These are phyloP conservation scores for Hippophae rhamnoides DNA, from an alignment of 306 rosid genomes.

Conservation along the genomic window DNA sequence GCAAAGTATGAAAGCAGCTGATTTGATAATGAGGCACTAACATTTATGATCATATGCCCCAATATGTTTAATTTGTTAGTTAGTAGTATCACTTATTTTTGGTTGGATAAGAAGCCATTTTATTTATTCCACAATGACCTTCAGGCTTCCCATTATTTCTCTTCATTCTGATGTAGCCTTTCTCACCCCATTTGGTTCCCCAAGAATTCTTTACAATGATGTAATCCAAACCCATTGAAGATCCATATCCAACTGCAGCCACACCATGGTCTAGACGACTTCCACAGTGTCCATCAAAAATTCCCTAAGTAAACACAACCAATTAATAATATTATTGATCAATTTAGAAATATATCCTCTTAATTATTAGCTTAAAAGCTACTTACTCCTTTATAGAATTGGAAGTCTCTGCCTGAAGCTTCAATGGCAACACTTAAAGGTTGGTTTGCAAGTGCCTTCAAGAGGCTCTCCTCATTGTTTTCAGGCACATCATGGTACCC, in stretches of 20 bases:
- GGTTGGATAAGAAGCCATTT: slow-evolving; percentile 68
- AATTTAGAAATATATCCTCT: too few species aligned
- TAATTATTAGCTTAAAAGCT: too few species aligned
- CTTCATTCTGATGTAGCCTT: slow-evolving; percentile 52
- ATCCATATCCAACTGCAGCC: slow-evolving; percentile 63
- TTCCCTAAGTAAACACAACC: slow-evolving; percentile 29
- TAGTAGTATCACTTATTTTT: slow-evolving; percentile 23
- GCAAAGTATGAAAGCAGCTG: too few species aligned
- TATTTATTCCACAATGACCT: slow-evolving; percentile 52
- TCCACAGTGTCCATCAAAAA: slow-evolving; percentile 57
- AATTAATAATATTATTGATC: not conserved
- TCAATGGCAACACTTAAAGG: slow-evolving; percentile 69
- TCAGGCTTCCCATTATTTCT: slow-evolving; percentile 47
- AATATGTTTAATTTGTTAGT: not conserved
- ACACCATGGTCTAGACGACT: slow-evolving; percentile 66
- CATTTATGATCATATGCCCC: too few species aligned
- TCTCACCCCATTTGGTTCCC: slow-evolving; percentile 74
- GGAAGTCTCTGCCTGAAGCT: slow-evolving; percentile 63
- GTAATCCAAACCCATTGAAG: slow-evolving; percentile 46
- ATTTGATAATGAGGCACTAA: too few species aligned
- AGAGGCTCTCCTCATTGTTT: slow-evolving; percentile 46
- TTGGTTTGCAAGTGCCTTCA: slow-evolving; percentile 70
- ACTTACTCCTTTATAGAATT: slow-evolving; percentile 58
- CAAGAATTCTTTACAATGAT: slow-evolving; percentile 55
- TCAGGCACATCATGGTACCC: slow-evolving; percentile 64